Base-by-base conservation (phyloP, 768 basidiomycete genomes). In the Rhodotorula graminis region DNA sequence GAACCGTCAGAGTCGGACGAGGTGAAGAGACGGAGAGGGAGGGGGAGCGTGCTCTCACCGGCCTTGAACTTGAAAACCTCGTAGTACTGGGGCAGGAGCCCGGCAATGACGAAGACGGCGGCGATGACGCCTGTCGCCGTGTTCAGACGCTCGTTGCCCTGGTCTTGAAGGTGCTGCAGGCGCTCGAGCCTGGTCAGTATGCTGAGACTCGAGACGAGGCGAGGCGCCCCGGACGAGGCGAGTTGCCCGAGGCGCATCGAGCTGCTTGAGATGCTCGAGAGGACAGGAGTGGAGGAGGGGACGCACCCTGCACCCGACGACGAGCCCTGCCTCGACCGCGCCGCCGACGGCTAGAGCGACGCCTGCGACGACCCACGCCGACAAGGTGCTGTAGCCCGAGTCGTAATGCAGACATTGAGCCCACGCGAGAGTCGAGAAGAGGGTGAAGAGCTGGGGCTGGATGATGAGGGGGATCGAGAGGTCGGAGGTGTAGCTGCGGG, bases 381-480 rank as follows among this genome's bases (percentile, higher is more conserved):
- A 69, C 5, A 56, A 21, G 21, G 65, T 73, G 0, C 86, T 83
- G 44, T 84, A 82, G n/a, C 81, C 81, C 1, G 80, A 78, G 25
- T 82, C 85, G 77, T 92, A 92, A 79, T 89, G 86, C 64, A 88
- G 82, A 73, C 90, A 90, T 86, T 93, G 81, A 0, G 84, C 84
- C 86, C 88, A 89, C 5, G 87, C 88, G 19, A 88, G 74, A 7
- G 89, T 82, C 0, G 84, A 81, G 21, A 92, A 81, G 37, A 85
- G 81, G 1, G 85, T 86, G 77, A 92, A 89, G 3, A 77, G 66
- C 67, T 82, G 82, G 10, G 82, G 81, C 87, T 90, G 87, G 5
- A 88, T 69, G 57, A 89, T 88, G 55, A 92, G 84, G 1, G 90
- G 89, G 49, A 91, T 85, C 78, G 88, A 90, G 52, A 91, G 80